These are phyloP conservation scores for Athelia sp. DNA, from an alignment of 1,284 basidiomycete genomes.

Conservation along the genomic window DNA sequence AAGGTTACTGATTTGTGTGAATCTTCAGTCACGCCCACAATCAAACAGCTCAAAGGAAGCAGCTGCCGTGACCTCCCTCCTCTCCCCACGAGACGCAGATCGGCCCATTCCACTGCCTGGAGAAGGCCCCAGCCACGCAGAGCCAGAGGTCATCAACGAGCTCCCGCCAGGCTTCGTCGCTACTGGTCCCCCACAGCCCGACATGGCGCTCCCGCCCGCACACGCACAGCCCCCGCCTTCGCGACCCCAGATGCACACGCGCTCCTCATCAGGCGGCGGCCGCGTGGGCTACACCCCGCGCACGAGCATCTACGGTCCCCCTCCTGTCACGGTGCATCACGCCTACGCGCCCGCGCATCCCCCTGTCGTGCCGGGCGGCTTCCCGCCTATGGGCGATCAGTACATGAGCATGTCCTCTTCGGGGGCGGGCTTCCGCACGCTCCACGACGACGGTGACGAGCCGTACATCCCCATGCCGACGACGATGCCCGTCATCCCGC, in stretches of 20 bases:
- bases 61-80: neutral
- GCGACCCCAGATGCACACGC: no score
- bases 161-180: neutral
- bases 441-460: neutral
- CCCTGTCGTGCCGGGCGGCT: neutral
- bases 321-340: neutral
- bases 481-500: constrained; percentile 2
- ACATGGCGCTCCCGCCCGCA: neutral
- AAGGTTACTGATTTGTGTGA: neutral
- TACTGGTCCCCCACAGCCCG: neutral
- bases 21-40: constrained; percentile 1
- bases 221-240: neutral
- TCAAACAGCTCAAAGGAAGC: neutral
- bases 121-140: no score
- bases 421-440: neutral
- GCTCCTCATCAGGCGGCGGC: no score
- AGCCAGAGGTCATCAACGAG: neutral
- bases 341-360: neutral
- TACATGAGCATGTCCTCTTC: neutral
- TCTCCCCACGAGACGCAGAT: neutral
- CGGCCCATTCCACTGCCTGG: neutral
- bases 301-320: neutral
- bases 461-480: neutral
- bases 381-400: constrained; percentile 1
- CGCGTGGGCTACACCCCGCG: no score